Evolutionary conservation across 306 rosid genomes (phyloP).

Genomic region (Medicago arabica): DNA sequence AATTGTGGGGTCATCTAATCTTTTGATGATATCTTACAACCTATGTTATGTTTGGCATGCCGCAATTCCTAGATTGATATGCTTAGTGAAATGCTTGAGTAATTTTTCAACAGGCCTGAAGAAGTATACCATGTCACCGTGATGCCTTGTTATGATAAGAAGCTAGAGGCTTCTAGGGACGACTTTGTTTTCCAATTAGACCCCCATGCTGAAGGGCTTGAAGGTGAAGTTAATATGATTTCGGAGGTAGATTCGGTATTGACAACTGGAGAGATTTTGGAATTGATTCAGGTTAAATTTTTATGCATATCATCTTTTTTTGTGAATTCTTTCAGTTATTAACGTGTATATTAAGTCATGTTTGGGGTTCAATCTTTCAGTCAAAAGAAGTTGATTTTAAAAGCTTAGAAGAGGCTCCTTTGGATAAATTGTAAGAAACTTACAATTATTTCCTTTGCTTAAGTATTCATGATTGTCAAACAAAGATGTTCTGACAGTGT

Average conservation of each 20-base stretch:
- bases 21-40: constrained; percentile 23
- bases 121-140: constrained; percentile 92
- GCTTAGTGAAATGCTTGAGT: constrained; percentile 20
- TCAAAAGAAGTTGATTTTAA: constrained; percentile 71
- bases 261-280: constrained; percentile 95
- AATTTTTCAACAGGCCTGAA: constrained; percentile 66
- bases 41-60: constrained; percentile 28
- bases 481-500: constrained; percentile 18
- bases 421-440: constrained; percentile 75
- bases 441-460: constrained; percentile 35
- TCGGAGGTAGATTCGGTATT: constrained; percentile 93
- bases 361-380: constrained; percentile 54
- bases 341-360: constrained; percentile 26
- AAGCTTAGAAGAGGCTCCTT: constrained; percentile 74
- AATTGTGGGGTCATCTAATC: constrained; percentile 10
- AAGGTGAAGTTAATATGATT: constrained; percentile 47
- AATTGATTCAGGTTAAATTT: constrained; percentile 78
- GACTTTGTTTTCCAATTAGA: constrained; percentile 76
- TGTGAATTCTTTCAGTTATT: constrained; percentile 24
- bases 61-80: constrained; percentile 14
- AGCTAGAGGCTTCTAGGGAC: constrained; percentile 95
- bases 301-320: constrained; percentile 14
- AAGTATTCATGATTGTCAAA: constrained; percentile 25
- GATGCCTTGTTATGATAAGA: constrained; percentile 98
- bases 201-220: constrained; percentile 47